Evolutionary conservation across 768 basidiomycete genomes (phyloP).

Genomic region (Termitomyces sp.): DNA sequence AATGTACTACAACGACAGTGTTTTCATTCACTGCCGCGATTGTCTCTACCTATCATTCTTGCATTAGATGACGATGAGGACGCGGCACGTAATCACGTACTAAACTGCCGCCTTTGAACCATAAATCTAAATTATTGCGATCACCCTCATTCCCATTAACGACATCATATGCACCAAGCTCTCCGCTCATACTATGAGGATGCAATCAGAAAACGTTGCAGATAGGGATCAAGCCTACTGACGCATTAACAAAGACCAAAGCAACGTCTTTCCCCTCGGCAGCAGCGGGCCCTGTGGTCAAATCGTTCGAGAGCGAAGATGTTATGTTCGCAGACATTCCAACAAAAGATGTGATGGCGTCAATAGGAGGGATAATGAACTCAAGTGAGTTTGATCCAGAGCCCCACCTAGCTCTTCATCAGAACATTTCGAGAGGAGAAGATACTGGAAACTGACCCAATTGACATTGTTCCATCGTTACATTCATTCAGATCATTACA

Average conservation of each 20-base stretch:
- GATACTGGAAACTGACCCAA: slow-evolving; percentile 42
- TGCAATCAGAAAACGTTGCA: slow-evolving; percentile 13
- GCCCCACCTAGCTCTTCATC: slow-evolving; percentile 35
- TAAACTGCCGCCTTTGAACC: slow-evolving; percentile 53
- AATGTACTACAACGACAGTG: slow-evolving; percentile 78
- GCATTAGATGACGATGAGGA: slow-evolving; percentile 15
- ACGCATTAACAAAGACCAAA: slow-evolving; percentile 60
- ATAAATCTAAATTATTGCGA: slow-evolving; percentile 53
- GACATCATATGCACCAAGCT: slow-evolving; percentile 52
- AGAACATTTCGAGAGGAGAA: slow-evolving; percentile 13
- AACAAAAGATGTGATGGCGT: slow-evolving; percentile 38
- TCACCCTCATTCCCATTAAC: slow-evolving; percentile 66
- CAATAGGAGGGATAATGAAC: slow-evolving; percentile 43
- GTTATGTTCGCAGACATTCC: slow-evolving; percentile 37
- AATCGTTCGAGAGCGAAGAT: slow-evolving; percentile 41
- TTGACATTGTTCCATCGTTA: slow-evolving; percentile 56
- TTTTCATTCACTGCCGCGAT: slow-evolving; percentile 71
- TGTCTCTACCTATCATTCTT: slow-evolving; percentile 36
- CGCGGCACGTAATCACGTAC: slow-evolving; percentile 15
- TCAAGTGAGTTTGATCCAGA: slow-evolving; percentile 47
- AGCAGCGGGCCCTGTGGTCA: slow-evolving; percentile 33
- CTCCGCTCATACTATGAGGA: slow-evolving; percentile 41
- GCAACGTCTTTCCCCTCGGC: slow-evolving; percentile 51
- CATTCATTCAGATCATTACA: slow-evolving; percentile 50
- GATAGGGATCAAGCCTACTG: slow-evolving; percentile 16